Evolutionary conservation across 352 stramenopile species (phyloP).

Genomic region (Globisporangium cystogenes): DNA sequence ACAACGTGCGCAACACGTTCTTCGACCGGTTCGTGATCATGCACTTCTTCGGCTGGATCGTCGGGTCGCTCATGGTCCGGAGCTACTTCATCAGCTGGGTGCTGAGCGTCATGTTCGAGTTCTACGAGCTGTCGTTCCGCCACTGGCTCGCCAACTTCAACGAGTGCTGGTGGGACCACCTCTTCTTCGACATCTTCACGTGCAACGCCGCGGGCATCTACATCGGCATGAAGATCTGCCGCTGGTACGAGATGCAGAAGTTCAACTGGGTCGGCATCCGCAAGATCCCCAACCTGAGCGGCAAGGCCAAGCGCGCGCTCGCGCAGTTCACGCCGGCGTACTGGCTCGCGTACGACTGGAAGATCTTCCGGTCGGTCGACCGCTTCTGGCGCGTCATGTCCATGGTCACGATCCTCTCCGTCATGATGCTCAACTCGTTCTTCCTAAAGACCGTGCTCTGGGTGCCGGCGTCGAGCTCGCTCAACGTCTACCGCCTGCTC

Average conservation of each 20-base stretch:
- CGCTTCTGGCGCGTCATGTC: slow-evolving; percentile 88
- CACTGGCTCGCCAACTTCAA: slow-evolving; percentile 93
- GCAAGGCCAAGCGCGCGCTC: slow-evolving; percentile 77
- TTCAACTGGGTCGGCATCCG: slow-evolving; percentile 88
- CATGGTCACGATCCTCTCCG: slow-evolving; percentile 87
- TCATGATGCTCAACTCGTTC: slow-evolving; percentile 96
- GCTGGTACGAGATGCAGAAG: slow-evolving; percentile 85
- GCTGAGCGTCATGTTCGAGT: slow-evolving; percentile 80
- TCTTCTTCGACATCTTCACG: slow-evolving; percentile 92
- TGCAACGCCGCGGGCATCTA: slow-evolving; percentile 93
- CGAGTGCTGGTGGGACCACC: slow-evolving; percentile 95
- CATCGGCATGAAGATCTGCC: slow-evolving; percentile 82
- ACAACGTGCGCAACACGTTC: slow-evolving; percentile 76
- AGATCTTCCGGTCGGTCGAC: slow-evolving; percentile 90
- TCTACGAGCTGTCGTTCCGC: slow-evolving; percentile 86
- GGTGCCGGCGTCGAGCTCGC: slow-evolving; percentile 74
- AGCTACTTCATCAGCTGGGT: slow-evolving; percentile 82
- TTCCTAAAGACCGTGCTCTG: slow-evolving; percentile 93
- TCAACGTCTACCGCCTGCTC: slow-evolving; percentile 75
- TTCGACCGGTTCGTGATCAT: slow-evolving; percentile 88
- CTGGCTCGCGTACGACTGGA: slow-evolving; percentile 92
- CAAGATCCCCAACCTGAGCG: slow-evolving; percentile 75
- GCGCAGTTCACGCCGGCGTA: slow-evolving; percentile 88
- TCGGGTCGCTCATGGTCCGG: slow-evolving; percentile 81
- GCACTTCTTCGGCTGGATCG: slow-evolving; percentile 89